These are phyloP conservation scores for Lasiodiplodia citricola DNA, from an alignment of 2,329 filamentous ascomycete species.

Conservation along the genomic window DNA sequence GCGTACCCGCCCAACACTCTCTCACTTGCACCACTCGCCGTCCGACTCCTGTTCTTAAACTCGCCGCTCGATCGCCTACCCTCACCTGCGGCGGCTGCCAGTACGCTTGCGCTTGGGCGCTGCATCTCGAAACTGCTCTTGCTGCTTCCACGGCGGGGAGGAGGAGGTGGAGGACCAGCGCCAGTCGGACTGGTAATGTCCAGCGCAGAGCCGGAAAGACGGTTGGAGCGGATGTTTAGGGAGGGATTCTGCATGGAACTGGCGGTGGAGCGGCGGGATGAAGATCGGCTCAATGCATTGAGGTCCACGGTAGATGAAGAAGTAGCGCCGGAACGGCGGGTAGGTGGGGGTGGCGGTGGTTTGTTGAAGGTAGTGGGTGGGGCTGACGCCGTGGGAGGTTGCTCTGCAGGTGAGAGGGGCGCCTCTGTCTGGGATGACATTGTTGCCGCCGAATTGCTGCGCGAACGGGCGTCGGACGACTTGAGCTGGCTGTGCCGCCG, in stretches of 20 bases:
- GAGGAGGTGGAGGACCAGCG: slow-evolving; percentile 17
- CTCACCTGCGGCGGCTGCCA: background rate
- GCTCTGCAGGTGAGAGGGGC: background rate
- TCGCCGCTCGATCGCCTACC: slow-evolving; percentile 3
- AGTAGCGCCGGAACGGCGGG: slow-evolving; percentile 21
- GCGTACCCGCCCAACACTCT: background rate
- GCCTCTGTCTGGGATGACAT: slow-evolving; percentile 39
- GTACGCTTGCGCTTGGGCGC: slow-evolving; percentile 8
- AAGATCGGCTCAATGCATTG: slow-evolving; percentile 17
- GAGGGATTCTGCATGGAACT: slow-evolving; percentile 19
- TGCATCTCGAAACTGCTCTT: slow-evolving; percentile 26
- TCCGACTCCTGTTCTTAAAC: slow-evolving; percentile 8
- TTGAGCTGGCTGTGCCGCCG: slow-evolving; percentile 42
- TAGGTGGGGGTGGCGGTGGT: slow-evolving; percentile 20
- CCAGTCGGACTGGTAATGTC: slow-evolving; percentile 1
- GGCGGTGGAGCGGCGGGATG: slow-evolving; percentile 23
- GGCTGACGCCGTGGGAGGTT: slow-evolving; percentile 1
- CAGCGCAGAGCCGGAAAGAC: slow-evolving; percentile 22
- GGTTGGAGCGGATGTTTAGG: background rate
- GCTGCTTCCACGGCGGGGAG: slow-evolving; percentile 21
- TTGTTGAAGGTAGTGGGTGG: background rate
- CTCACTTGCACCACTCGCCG: slow-evolving; percentile 19
- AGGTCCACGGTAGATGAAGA: slow-evolving; percentile 11
- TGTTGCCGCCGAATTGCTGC: slow-evolving; percentile 44
- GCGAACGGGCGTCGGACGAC: slow-evolving; percentile 35